Conservation (phyloP, 306 rosid species). For the Dalbergia cultrata region DNA sequence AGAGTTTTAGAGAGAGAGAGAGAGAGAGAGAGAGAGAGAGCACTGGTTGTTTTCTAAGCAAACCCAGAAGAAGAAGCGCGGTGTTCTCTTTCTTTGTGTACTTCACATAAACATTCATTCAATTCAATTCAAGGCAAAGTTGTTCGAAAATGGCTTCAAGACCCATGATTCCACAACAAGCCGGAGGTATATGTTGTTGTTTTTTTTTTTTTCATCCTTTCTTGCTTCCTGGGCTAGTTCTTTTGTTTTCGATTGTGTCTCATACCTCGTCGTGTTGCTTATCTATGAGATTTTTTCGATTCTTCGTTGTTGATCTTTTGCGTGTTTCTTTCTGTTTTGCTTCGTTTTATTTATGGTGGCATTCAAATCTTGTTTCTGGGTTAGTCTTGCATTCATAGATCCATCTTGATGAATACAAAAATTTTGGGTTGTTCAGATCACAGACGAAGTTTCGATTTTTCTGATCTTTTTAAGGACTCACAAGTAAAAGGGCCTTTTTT, state of each 20-base stretch:
- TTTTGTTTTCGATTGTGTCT: no score
- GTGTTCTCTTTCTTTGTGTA: not conserved
- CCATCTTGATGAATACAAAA: not conserved
- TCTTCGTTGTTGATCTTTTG: no score
- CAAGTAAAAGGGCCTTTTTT: not conserved
- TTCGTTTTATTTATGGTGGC: not conserved
- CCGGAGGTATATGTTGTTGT: slow-evolving; percentile 59
- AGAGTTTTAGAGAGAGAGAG: slow-evolving; percentile 1
- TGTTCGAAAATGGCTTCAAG: slow-evolving; percentile 71
- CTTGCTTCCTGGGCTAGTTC: not conserved
- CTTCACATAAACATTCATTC: slow-evolving; percentile 25
- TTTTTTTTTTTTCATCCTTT: not conserved
- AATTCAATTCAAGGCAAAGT: slow-evolving; percentile 12
- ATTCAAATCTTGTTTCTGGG: not conserved
- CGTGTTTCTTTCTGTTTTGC: not conserved
- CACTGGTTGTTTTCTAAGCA: not conserved
- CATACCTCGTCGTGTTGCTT: not conserved
- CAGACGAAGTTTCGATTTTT: not conserved
- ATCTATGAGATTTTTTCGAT: no score
- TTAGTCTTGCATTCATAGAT: not conserved
- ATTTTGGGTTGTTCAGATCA: not conserved
- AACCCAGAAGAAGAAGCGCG: not conserved
- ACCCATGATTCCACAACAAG: slow-evolving; percentile 68
- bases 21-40: slow-evolving; percentile 41
- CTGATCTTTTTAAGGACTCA: not conserved